Percentiles rank a stretch among this genome's conserved stretches.
Conservation (phyloP, 2,329 filamentous ascomycete species). For the Phyllosticta citrichinensis region DNA sequence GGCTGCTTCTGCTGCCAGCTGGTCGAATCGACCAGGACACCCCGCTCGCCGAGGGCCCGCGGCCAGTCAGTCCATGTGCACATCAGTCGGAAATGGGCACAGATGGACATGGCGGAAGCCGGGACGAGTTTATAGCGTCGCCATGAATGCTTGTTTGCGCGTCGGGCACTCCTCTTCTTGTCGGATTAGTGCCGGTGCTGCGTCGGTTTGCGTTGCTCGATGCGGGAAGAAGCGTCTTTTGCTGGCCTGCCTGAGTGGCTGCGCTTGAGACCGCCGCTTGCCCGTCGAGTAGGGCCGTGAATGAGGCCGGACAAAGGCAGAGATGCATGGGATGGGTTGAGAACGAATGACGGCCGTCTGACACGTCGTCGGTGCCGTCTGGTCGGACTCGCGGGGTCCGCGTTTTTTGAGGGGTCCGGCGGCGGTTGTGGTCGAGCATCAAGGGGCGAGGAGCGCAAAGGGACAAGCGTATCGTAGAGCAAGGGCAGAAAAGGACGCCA, state of each 20-base stretch:
- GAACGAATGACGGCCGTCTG: neutral
- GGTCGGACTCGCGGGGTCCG: neutral
- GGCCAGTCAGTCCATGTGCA: neutral
- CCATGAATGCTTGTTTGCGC: neutral
- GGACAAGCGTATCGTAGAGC: neutral
- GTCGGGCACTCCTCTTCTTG: neutral
- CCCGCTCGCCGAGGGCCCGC: neutral
- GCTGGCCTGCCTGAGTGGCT: neutral
- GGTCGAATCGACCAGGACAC: neutral
- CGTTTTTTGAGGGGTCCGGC: neutral
- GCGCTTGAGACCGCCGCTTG: neutral
- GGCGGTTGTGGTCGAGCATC: neutral
- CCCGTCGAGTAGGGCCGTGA: neutral
- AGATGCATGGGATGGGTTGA: neutral
- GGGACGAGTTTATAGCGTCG: neutral
- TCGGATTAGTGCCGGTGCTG: neutral
- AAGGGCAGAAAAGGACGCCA: neutral
- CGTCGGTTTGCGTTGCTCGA: neutral
- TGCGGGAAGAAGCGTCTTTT: neutral
- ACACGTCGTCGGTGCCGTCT: neutral
- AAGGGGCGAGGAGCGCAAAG: neutral
- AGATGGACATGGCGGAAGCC: neutral
- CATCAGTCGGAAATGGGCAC: neutral
- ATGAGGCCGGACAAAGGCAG: neutral
- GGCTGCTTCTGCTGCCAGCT: neutral